These are phyloP conservation scores for Rosa lucieae DNA, from an alignment of 306 rosid species.

Conservation along the genomic window DNA sequence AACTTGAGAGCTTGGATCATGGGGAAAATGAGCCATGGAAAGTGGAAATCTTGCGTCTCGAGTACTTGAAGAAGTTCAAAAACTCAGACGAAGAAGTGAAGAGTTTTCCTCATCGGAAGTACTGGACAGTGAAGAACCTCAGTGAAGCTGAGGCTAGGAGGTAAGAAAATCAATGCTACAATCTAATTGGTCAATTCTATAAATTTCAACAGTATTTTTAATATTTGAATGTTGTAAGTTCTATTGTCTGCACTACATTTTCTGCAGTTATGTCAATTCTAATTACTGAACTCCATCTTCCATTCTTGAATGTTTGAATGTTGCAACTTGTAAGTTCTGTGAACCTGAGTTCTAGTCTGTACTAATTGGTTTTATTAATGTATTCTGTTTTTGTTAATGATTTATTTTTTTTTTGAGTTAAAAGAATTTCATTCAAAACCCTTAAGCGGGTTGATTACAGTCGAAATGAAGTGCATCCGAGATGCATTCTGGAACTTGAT, in stretches of 20 bases:
- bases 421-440: no score
- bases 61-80: slow-evolving; percentile 14
- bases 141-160: not conserved
- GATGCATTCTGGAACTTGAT: no score
- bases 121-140: not conserved
- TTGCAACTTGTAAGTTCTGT: no score
- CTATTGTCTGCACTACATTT: not conserved
- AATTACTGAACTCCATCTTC: no score
- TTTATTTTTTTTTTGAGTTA: no score
- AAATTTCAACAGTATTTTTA: not conserved
- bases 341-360: no score
- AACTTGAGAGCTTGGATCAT: not conserved
- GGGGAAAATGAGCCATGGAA: not conserved
- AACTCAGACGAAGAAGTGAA: not conserved
- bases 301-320: no score
- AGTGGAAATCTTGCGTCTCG: slow-evolving; percentile 31
- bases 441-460: no score
- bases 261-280: no score
- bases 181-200: not conserved
- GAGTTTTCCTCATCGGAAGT: slow-evolving; percentile 17
- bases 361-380: no score
- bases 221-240: not conserved
- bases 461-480: no score
- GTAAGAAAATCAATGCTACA: not conserved
- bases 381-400: no score